Conservation (phyloP, 805 yeast species). For the Candida suzukii region DNA sequence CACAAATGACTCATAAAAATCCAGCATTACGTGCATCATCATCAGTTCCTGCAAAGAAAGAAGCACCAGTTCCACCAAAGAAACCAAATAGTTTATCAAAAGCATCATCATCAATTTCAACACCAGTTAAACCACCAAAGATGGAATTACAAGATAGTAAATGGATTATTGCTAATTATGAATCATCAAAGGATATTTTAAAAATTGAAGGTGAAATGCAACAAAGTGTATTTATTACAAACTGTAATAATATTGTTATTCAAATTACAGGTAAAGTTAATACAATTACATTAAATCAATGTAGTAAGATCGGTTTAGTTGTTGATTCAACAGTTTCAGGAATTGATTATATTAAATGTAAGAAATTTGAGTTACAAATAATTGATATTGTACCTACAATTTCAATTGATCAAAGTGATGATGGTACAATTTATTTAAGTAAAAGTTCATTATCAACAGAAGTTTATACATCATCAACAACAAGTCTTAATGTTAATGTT, state of each 20-base stretch:
- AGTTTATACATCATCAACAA: conserved; percentile 76
- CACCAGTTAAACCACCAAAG: conserved; percentile 37
- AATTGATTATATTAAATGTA: conserved; percentile 77
- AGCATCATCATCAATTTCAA: conserved; percentile 6
- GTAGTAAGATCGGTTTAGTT: conserved; percentile 67
- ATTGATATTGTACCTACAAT: conserved; percentile 78
- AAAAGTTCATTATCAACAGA: conserved; percentile 67
- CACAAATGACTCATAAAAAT: conserved; percentile 91
- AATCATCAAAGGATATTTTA: conserved; percentile 53
- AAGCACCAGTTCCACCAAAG: conserved; percentile 72
- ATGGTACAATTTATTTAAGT: conserved; percentile 74
- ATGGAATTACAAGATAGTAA: conserved; percentile 79
- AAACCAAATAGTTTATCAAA: conserved; percentile 60
- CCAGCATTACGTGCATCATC: conserved; percentile 66
- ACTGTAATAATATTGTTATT: conserved; percentile 64
- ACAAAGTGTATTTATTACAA: conserved; percentile 86
- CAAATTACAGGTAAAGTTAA: conserved; percentile 89
- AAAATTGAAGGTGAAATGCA: conserved; percentile 72
- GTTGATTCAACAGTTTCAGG: conserved; percentile 84
- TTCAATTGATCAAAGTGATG: conserved; percentile 82
- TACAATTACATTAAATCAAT: conserved; percentile 73
- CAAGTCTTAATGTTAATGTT: conserved; percentile 78
- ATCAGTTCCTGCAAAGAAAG: conserved; percentile 40
- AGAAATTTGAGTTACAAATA: conserved; percentile 78
- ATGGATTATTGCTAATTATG: conserved; percentile 83